phyloP scores from a whole-genome alignment of 2,329 filamentous ascomycete genomes.

The Coleophoma cylindrospora region DNA sequence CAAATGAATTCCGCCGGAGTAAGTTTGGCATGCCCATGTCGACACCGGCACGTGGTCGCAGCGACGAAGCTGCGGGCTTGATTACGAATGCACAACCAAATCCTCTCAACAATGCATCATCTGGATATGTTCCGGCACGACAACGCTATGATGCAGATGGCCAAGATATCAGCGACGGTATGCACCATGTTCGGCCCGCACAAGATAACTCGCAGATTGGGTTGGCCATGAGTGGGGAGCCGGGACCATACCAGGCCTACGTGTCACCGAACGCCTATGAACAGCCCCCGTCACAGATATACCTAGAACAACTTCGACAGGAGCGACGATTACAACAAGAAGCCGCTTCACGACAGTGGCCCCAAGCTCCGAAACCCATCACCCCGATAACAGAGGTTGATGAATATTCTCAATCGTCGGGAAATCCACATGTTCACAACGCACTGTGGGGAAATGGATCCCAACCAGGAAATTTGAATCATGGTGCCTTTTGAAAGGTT shows the following conservation, averaged over 20 bases:
- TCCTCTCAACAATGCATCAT: slow-evolving; percentile 11
- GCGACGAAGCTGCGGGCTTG: slow-evolving; percentile 22
- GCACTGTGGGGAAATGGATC: neutral
- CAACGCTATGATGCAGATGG: slow-evolving; percentile 23
- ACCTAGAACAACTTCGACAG: neutral
- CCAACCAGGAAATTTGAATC: neutral
- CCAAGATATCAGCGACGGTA: slow-evolving; percentile 13
- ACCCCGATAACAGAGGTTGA: neutral
- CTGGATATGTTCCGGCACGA: slow-evolving; percentile 20
- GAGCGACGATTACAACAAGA: neutral
- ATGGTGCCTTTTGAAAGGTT: neutral
- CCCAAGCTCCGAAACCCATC: neutral
- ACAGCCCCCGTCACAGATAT: neutral
- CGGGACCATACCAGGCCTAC: neutral
- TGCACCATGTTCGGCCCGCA: neutral
- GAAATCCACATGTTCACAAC: neutral
- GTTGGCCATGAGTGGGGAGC: neutral
- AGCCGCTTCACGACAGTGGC: neutral
- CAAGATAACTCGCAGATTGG: neutral
- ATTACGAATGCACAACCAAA: slow-evolving; percentile 25
- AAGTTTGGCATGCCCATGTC: slow-evolving; percentile 17
- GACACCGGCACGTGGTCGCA: slow-evolving; percentile 4
- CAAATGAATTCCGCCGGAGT: slow-evolving; percentile 23
- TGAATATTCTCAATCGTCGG: neutral
- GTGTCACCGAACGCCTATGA: neutral